Base-by-base conservation (phyloP, 2,329 filamentous ascomycete species). In the Cordyceps tenuipes region DNA sequence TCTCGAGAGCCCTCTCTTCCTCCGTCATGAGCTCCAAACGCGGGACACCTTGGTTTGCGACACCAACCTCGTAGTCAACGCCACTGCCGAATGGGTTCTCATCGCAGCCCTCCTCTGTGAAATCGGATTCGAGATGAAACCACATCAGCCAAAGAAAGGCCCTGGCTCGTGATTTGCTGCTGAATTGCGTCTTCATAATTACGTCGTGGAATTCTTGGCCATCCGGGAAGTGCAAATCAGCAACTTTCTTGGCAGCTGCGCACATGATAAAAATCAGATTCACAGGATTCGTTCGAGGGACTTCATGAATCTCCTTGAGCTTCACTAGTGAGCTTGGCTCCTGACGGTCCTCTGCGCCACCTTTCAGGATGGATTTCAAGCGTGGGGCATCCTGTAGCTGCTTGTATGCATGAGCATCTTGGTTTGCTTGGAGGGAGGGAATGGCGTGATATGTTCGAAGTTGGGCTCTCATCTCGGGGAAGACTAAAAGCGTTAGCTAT, bases 71-170 rank as follows among this genome's bases (percentile, higher is more conserved):
- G 63, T 88, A 88, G 68, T 87, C 85, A 2, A 88, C 82, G 13
- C 85, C 86, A 12, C 78, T 71, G 0, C 94, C 94, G 67, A 97
- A 99, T 0, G 94, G 94, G 68, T 99, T 99, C 66, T 90, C 87
- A 52, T 90, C 82, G 49, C 91, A 93, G 60, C 90, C 91, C 68
- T 96, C 90, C 66, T 88, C 85, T 0, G 90, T 90, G 66, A 97
- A 97, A 71, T 97, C 91, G 31, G 92, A 96, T 72, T 99, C 94
- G 19, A 99, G 82, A 70, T 99, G 97, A 79, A 94, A 97, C 94
- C 94, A 99, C 86, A 99, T 95, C 64, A 99, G 79, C 94, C 94
- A 99, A 21, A 99, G 76, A 67, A 99, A 99, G 0, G 93, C 93
- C 49, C 79, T 86, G 1, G 94, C 92, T 63, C 94, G 84, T 63